Evolutionary conservation across 75 land plant species (phyloP).

Genomic region (Pinus tabuliformis): DNA sequence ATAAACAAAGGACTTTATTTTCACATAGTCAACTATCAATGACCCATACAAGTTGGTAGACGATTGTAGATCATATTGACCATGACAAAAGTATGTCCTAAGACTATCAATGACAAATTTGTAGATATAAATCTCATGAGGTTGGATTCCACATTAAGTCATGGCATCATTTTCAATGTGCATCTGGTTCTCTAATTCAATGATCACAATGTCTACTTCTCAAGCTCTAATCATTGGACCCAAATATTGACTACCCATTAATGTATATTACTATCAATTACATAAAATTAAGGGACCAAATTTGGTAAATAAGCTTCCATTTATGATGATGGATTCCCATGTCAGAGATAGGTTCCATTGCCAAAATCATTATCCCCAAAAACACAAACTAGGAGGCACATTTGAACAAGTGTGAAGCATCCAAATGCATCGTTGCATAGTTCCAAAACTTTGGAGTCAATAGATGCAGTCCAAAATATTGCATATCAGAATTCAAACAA

Average conservation of each 20-base stretch:
- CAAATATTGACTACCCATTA: conserved; percentile 43
- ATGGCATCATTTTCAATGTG: conserved; percentile 39
- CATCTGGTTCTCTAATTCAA: conserved; percentile 62
- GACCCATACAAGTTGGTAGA: conserved; percentile 60
- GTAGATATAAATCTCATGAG: conserved; percentile 8
- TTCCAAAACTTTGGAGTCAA: not conserved
- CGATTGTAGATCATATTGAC: conserved; percentile 71
- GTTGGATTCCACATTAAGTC: too few relatives aligned
- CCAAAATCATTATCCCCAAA: not conserved
- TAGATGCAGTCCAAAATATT: too few relatives aligned
- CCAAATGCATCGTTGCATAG: not conserved
- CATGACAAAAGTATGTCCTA: conserved; percentile 73
- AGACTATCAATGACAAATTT: conserved; percentile 58
- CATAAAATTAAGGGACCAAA: conserved; percentile 44
- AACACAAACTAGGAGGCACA: not conserved
- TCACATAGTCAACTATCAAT: conserved; percentile 32
- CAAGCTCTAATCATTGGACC: conserved; percentile 72
- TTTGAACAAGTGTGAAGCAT: not conserved
- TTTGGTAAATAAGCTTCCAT: conserved; percentile 40
- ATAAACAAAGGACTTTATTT: conserved; percentile 52
- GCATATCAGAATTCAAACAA: too few relatives aligned
- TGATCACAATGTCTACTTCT: conserved; percentile 68
- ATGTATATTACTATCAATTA: conserved; percentile 23
- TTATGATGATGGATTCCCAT: conserved; percentile 18
- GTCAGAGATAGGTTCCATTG: conserved; percentile 1